These are phyloP conservation scores for Hyphopichia buzzinii DNA, from an alignment of 1,139 yeast genomes.

Conservation along the genomic window DNA sequence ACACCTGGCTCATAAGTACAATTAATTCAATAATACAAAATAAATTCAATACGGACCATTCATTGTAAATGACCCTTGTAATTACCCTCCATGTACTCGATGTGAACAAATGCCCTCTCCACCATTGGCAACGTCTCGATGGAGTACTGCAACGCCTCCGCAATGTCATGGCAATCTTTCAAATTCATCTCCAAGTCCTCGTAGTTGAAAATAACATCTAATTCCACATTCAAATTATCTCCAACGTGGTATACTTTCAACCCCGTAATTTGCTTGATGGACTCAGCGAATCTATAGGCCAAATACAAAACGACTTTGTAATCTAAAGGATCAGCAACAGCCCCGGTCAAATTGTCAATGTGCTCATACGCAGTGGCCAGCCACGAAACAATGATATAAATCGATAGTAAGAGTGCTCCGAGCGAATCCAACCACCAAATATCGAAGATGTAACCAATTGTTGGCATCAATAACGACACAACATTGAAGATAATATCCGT, in stretches of 20 bases:
- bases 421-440: conserved; percentile 71
- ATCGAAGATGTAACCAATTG: conserved; percentile 49
- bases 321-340: conserved; percentile 62
- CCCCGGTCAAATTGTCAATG: conserved; percentile 72
- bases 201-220: conserved; percentile 63
- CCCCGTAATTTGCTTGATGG: conserved; percentile 62
- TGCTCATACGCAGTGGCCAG: conserved; percentile 63
- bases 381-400: conserved; percentile 69
- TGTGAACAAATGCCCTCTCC: conserved; percentile 79
- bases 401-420: conserved; percentile 65
- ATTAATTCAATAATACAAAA: conserved; percentile 1
- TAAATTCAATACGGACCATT: background rate
- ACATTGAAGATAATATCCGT: conserved; percentile 72
- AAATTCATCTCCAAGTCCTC: conserved; percentile 44
- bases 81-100: conserved; percentile 64
- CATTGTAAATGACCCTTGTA: conserved; percentile 47
- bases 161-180: conserved; percentile 75
- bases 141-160: conserved; percentile 79
- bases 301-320: conserved; percentile 66
- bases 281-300: conserved; percentile 67
- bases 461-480: conserved; percentile 70
- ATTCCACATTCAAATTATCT: conserved; percentile 72
- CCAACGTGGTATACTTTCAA: conserved; percentile 78
- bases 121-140: conserved; percentile 74
- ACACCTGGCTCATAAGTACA: background rate